Base-by-base conservation (phyloP, 2,329 filamentous ascomycete genomes). In the Aspergillus sp. region DNA sequence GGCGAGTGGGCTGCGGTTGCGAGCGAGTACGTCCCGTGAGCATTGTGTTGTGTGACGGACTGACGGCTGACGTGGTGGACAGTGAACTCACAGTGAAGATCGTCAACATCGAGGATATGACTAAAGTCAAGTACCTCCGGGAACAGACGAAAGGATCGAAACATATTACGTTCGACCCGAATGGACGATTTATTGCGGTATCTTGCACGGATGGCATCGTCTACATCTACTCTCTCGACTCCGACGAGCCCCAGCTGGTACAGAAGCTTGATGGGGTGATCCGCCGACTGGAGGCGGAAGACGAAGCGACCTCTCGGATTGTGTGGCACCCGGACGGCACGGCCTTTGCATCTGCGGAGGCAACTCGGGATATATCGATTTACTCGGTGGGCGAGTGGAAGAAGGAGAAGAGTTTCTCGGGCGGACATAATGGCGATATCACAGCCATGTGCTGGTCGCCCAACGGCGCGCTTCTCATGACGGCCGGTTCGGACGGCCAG, bases 301-400 rank as follows among this genome's bases (percentile, higher is more conserved):
- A 86, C 1, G 89, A 95, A 55, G 80, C 83, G 5, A 91, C 86
- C 58, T 87, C 90, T 3, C 82, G 82, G 64, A 85, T 87, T 5
- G 82, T 85, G 0, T 99, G 94, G 94, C 94, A 97, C 73, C 95
- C 95, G 0, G 93, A 97, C 67, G 93, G 94, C 17, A 84, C 90
- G 60, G 90, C 92, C 3, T 95, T 99, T 71, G 92, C 90, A 1
- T 86, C 89, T 17, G 85, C 90, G 0, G 96, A 92, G 17, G 82
- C 88, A 0, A 90, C 88, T 19, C 83, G 87, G 73, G 87, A 95
- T 67, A 84, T 96, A 24, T 88, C 95, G 64, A 83, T 96, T 36
- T 82, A 96, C 51, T 95, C 93, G n/a, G 85, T 86, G 56, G 85
- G 84, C 48, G 90, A 96, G 68, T 96, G 93, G 89, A 89, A 91